Conservation (phyloP, 192 early-diverging fungal genomes). For the Neocallimastix lanati region DNA sequence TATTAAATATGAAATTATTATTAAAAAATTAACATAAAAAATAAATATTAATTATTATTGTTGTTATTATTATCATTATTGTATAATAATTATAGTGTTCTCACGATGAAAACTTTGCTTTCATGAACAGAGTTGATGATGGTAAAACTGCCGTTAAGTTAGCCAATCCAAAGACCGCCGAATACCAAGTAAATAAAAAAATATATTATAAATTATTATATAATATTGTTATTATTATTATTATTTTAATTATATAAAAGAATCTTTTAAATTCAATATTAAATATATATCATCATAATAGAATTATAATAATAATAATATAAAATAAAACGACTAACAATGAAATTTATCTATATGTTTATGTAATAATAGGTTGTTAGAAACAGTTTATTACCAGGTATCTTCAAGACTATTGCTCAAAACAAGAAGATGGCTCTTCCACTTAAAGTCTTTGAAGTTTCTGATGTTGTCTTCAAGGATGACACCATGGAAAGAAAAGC, state of each 20-base stretch:
- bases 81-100: slow-evolving; percentile 89
- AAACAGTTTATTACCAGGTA: slow-evolving; percentile 74
- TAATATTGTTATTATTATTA: too few relatives aligned
- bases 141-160: slow-evolving; percentile 67
- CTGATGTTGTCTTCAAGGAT: slow-evolving; percentile 86
- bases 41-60: background rate
- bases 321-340: too few relatives aligned
- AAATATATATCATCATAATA: too few relatives aligned
- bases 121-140: slow-evolving; percentile 62
- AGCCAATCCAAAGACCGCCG: slow-evolving; percentile 76
- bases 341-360: too few relatives aligned
- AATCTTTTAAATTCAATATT: too few relatives aligned
- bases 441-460: slow-evolving; percentile 88
- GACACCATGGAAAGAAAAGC: slow-evolving; percentile 56
- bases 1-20: too few relatives aligned
- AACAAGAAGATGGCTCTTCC: slow-evolving; percentile 71
- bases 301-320: too few relatives aligned
- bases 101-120: slow-evolving; percentile 88
- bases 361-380: slow-evolving; percentile 91
- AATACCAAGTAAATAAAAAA: slow-evolving; percentile 41
- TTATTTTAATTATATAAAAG: too few relatives aligned
- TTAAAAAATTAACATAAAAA: background rate
- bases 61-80: slow-evolving; percentile 1
- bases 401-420: slow-evolving; percentile 77
- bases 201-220: too few relatives aligned